Conservation (phyloP, 768 basidiomycete genomes). For the Russula emetica region DNA sequence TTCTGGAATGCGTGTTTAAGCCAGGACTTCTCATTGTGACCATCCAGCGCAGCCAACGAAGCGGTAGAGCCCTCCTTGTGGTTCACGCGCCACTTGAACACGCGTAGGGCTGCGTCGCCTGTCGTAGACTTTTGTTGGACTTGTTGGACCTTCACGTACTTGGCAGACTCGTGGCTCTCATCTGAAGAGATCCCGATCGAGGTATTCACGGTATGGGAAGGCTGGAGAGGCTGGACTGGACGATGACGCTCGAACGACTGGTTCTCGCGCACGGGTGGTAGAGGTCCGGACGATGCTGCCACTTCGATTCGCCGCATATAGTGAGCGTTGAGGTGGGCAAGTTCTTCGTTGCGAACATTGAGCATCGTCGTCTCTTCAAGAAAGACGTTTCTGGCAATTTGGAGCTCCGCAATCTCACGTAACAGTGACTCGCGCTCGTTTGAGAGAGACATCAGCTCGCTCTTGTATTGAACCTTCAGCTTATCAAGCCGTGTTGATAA, state of each 20-base stretch:
- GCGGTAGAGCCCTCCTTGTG: constrained; percentile 63
- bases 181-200: constrained; percentile 38
- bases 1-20: constrained; percentile 85
- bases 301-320: constrained; percentile 74
- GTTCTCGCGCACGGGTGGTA: not conserved
- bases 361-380: constrained; percentile 89
- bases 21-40: constrained; percentile 30
- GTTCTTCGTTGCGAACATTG: constrained; percentile 87
- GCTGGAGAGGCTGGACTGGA: not conserved
- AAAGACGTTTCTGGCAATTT: constrained; percentile 78
- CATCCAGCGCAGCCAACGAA: constrained; percentile 29
- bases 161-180: constrained; percentile 43
- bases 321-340: constrained; percentile 81
- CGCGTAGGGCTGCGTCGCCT: constrained; percentile 39
- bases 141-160: constrained; percentile 37
- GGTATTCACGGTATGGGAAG: constrained; percentile 17
- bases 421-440: constrained; percentile 73
- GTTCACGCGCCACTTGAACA: constrained; percentile 55
- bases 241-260: constrained; percentile 18
- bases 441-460: constrained; percentile 79
- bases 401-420: constrained; percentile 83
- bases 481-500: constrained; percentile 81
- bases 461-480: constrained; percentile 82
- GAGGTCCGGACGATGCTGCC: constrained; percentile 17
- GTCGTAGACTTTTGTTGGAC: constrained; percentile 34